Evolutionary conservation across 2,329 filamentous ascomycete species (phyloP).

Genomic region (Scedosporium dehoogii): DNA sequence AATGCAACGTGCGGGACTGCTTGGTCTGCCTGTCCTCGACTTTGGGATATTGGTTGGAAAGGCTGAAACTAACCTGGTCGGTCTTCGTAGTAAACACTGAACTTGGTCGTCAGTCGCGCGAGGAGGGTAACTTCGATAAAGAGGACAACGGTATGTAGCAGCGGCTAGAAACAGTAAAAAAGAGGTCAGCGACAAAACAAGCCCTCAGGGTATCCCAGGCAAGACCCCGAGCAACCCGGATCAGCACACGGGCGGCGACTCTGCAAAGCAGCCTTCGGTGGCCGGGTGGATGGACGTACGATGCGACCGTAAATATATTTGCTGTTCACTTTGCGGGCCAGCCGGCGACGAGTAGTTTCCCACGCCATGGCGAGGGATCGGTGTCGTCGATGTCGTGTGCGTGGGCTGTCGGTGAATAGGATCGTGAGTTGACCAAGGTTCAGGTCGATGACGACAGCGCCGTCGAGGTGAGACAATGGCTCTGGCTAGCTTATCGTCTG

Average conservation of each 20-base stretch:
- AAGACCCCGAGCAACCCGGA: not conserved
- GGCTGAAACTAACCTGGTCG: constrained; percentile 56
- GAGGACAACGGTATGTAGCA: constrained; percentile 77
- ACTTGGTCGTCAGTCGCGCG: constrained; percentile 71
- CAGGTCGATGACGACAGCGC: not conserved
- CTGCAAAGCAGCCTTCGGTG: too few relatives aligned
- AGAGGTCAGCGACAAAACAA: not conserved
- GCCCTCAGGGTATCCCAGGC: too few relatives aligned
- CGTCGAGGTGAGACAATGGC: not conserved
- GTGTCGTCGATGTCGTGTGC: not conserved
- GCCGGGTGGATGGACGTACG: constrained; percentile 39
- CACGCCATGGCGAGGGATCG: constrained; percentile 35
- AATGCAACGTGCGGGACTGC: not conserved
- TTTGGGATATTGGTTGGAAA: not conserved
- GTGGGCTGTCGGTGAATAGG: not conserved
- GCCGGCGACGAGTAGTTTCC: constrained; percentile 48
- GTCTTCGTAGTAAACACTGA: constrained; percentile 89
- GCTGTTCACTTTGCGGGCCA: constrained; percentile 57
- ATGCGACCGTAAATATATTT: constrained; percentile 65
- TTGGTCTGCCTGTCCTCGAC: constrained; percentile 5
- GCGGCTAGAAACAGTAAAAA: constrained; percentile 48
- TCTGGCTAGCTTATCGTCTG: too few relatives aligned
- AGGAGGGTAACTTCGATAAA: constrained; percentile 82
- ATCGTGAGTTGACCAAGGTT: not conserved
- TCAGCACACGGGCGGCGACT: too few relatives aligned